phyloP scores from a whole-genome alignment of 768 basidiomycete species.

The Astraeus odoratus region DNA sequence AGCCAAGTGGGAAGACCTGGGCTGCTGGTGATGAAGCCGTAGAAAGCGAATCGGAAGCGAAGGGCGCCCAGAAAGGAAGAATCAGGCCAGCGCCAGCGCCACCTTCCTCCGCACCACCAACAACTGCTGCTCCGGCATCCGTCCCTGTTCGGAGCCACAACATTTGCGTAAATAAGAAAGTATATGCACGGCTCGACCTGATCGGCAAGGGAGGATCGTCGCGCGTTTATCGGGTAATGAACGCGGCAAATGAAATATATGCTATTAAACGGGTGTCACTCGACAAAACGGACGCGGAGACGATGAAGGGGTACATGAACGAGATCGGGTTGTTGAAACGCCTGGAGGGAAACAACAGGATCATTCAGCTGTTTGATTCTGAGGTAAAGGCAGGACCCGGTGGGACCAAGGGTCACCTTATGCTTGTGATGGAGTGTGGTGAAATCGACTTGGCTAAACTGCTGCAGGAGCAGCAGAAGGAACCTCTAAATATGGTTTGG shows the following conservation, averaged over 20 bases:
- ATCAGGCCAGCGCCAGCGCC: slow-evolving; percentile 31
- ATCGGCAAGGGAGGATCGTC: slow-evolving; percentile 94
- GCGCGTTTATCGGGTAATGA: slow-evolving; percentile 90
- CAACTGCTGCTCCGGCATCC: slow-evolving; percentile 11
- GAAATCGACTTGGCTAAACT: slow-evolving; percentile 87
- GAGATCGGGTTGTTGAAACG: slow-evolving; percentile 91
- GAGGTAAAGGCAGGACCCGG: slow-evolving; percentile 65
- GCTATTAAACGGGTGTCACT: slow-evolving; percentile 91
- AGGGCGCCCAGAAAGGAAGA: slow-evolving; percentile 20
- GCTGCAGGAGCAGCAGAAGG: slow-evolving; percentile 76
- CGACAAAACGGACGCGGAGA: slow-evolving; percentile 83
- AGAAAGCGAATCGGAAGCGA: slow-evolving; percentile 30
- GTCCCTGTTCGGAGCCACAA: slow-evolving; percentile 34
- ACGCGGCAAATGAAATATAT: slow-evolving; percentile 65
- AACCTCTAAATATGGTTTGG: slow-evolving; percentile 88
- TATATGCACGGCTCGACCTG: slow-evolving; percentile 79
- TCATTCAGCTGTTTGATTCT: slow-evolving; percentile 87
- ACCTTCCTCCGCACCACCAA: slow-evolving; percentile 18
- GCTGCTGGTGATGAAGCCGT: slow-evolving; percentile 37
- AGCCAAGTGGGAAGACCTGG: slow-evolving; percentile 38
- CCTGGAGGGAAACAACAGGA: slow-evolving; percentile 88
- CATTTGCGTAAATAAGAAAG: slow-evolving; percentile 55
- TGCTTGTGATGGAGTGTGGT: slow-evolving; percentile 95
- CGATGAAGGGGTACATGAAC: slow-evolving; percentile 90
- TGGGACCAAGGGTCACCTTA: slow-evolving; percentile 65